Evolutionary conservation across 2,329 filamentous ascomycete genomes (phyloP).

Genomic region (Myrmaecium sp.): DNA sequence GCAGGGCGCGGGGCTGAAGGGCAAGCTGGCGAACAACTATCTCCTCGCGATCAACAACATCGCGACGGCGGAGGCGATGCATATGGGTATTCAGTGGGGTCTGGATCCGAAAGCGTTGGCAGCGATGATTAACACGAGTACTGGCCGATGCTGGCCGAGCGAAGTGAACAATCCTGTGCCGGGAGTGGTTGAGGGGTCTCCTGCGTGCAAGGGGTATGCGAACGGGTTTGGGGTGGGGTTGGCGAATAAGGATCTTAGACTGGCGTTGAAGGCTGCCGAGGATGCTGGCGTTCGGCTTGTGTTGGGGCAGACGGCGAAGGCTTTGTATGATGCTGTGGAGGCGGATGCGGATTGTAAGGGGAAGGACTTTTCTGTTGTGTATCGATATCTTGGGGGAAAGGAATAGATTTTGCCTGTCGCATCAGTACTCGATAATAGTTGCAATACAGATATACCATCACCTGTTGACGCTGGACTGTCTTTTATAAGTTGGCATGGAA

Average conservation of each 20-base stretch:
- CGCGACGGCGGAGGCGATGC: conserved; percentile 50
- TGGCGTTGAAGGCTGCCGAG: conserved; percentile 29
- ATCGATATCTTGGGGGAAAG: conserved; percentile 30
- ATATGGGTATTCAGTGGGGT: conserved; percentile 45
- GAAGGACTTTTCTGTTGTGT: conserved; percentile 34
- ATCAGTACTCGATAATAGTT: too few relatives aligned
- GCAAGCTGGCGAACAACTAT: conserved; percentile 96
- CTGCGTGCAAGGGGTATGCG: conserved; percentile 54
- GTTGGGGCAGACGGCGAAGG: conserved; percentile 28
- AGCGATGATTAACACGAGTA: conserved; percentile 80
- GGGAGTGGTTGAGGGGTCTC: conserved; percentile 61
- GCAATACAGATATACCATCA: too few relatives aligned
- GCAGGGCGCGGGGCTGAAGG: conserved; percentile 73
- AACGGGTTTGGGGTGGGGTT: conserved; percentile 33
- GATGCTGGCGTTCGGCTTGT: conserved; percentile 27
- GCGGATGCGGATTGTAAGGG: conserved; percentile 27
- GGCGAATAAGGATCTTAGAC: conserved; percentile 33
- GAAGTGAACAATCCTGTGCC: conserved; percentile 91
- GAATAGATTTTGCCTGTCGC: conserved; percentile 18
- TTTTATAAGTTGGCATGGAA: too few relatives aligned
- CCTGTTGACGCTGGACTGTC: too few relatives aligned
- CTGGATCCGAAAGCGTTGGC: conserved; percentile 52
- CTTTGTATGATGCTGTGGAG: conserved; percentile 29
- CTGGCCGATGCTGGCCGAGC: conserved; percentile 89
- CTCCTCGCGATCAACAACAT: conserved; percentile 87